Evolutionary conservation across 306 rosid genomes (phyloP).

Genomic region (Psophocarpus tetragonolobus): DNA sequence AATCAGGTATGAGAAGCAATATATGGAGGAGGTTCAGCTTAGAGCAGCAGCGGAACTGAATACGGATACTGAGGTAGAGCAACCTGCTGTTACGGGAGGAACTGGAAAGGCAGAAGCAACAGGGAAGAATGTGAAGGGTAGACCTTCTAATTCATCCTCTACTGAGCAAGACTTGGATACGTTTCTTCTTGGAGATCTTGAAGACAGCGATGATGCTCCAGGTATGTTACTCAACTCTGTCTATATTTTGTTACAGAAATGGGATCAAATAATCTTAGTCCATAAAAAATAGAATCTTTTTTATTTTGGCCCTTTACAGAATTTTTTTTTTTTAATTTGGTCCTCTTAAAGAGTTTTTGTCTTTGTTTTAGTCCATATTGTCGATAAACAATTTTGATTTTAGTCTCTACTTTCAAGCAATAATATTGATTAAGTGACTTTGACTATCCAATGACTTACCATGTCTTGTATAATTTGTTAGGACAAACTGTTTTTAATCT

Average conservation of each 20-base stretch:
- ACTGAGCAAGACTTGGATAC: conserved; percentile 88
- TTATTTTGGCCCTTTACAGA: too few species aligned
- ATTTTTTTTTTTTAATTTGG: too few species aligned
- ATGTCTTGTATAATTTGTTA: too few species aligned
- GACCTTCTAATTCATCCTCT: conserved; percentile 65
- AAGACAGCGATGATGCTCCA: conserved; percentile 86
- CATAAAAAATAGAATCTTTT: too few species aligned
- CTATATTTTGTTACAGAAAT: not conserved
- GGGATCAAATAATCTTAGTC: too few species aligned
- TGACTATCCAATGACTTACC: too few species aligned
- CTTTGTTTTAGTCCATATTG: too few species aligned
- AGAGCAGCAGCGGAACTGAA: conserved; percentile 64
- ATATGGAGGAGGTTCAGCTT: conserved; percentile 80
- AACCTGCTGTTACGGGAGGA: conserved; percentile 50
- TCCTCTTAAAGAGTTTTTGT: too few species aligned
- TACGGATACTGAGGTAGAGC: conserved; percentile 47
- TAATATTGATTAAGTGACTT: too few species aligned
- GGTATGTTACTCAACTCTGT: conserved; percentile 52
- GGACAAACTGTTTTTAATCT: too few species aligned
- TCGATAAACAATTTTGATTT: too few species aligned
- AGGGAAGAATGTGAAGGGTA: conserved; percentile 53
- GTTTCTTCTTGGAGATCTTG: conserved; percentile 96
- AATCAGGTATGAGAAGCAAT: conserved; percentile 79
- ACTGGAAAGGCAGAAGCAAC: conserved; percentile 55
- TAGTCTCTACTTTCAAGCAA: too few species aligned